phyloP scores from a whole-genome alignment of 2,329 filamentous ascomycete species.

The Claviceps citrina region DNA sequence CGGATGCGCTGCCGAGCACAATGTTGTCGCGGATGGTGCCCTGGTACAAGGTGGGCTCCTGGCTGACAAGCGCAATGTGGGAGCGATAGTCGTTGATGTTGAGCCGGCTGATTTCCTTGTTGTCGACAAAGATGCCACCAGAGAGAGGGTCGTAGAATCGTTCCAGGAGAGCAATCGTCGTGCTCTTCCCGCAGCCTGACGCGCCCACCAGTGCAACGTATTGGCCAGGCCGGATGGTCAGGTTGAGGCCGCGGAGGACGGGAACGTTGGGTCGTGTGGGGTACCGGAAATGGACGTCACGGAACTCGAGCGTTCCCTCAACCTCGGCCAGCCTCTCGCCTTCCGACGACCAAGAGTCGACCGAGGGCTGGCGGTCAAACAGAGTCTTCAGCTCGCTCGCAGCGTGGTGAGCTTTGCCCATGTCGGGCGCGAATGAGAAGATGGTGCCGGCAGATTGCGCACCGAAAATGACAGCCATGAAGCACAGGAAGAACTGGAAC shows the following conservation, averaged over 20 bases:
- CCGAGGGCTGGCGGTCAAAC: conserved; percentile 66
- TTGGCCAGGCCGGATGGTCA: conserved; percentile 59
- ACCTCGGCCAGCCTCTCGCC: conserved; percentile 48
- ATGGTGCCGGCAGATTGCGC: conserved; percentile 81
- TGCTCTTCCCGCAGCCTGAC: conserved; percentile 86
- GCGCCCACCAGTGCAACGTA: conserved; percentile 87
- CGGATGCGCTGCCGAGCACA: conserved; percentile 54
- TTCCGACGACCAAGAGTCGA: conserved; percentile 65
- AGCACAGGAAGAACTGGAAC: conserved; percentile 87
- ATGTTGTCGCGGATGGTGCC: conserved; percentile 87
- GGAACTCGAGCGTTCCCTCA: conserved; percentile 73
- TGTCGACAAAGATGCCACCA: conserved; percentile 70
- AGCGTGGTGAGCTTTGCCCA: conserved; percentile 82
- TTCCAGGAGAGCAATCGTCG: conserved; percentile 80
- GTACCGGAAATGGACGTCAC: conserved; percentile 86
- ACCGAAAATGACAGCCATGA: conserved; percentile 76
- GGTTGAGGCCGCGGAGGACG: conserved; percentile 73
- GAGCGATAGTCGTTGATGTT: conserved; percentile 78
- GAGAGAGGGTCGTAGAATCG: conserved; percentile 84
- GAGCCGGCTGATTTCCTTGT: conserved; percentile 61
- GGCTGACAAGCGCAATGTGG: conserved; percentile 73
- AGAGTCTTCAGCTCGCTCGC: conserved; percentile 66
- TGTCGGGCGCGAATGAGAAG: conserved; percentile 81
- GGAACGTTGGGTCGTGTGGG: conserved; percentile 81
- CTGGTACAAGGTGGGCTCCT: conserved; percentile 90